Evolutionary conservation across 345 rosid genomes (phyloP).

Genomic region (Microcos paniculata): DNA sequence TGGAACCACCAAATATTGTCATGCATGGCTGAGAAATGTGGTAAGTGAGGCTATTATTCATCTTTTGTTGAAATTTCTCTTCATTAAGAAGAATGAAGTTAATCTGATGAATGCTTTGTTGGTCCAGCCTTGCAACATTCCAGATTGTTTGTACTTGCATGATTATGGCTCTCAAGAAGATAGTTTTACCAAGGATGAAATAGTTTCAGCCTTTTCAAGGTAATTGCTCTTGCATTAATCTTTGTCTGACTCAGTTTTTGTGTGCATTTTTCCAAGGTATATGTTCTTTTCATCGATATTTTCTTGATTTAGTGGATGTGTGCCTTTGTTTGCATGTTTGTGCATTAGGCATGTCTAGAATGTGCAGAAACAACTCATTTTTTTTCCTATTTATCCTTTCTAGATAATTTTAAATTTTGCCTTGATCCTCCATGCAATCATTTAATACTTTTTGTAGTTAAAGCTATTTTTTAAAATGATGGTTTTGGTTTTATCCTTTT

Average conservation of each 20-base stretch:
- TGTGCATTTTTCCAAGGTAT: not conserved
- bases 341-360: not conserved
- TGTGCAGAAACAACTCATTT: not conserved
- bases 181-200: conserved; percentile 75
- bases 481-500: not conserved
- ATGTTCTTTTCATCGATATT: not conserved
- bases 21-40: conserved; percentile 79
- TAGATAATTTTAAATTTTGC: not conserved
- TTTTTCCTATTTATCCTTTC: not conserved
- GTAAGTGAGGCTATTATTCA: conserved; percentile 25
- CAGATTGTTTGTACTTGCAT: conserved; percentile 77
- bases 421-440: not conserved
- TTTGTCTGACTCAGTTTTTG: not conserved
- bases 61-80: conserved; percentile 4
- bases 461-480: not conserved
- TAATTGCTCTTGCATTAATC: not conserved
- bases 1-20: conserved; percentile 84
- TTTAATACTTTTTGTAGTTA: not conserved
- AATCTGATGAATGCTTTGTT: conserved; percentile 21
- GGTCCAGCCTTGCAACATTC: conserved; percentile 62
- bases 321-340: not conserved
- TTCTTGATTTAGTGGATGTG: not conserved
- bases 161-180: conserved; percentile 73
- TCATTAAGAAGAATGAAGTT: not conserved
- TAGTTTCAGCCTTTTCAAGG: conserved; percentile 66